Evolutionary conservation across 2,329 filamentous ascomycete genomes (phyloP).

Genomic region (Emergomyces africanus): DNA sequence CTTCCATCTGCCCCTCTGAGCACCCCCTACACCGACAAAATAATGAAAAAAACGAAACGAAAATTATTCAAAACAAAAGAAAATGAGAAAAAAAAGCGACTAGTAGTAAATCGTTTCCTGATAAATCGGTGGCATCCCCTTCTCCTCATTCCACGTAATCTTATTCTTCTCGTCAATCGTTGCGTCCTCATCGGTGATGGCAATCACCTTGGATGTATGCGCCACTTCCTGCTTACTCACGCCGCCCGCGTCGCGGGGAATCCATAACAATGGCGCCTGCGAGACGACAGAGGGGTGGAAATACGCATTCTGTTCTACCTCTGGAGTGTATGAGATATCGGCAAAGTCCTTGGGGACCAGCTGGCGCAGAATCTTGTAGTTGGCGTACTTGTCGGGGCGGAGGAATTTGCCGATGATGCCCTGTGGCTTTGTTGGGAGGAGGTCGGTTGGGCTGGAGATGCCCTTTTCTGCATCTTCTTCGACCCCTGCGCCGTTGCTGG

Average conservation of each 20-base stretch:
- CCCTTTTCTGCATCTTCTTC: constrained; percentile 21
- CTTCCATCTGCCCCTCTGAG: background rate
- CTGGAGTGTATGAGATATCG: constrained; percentile 47
- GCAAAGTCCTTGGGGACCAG: constrained; percentile 50
- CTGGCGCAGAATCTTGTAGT: constrained; percentile 57
- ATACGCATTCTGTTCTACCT: constrained; percentile 56
- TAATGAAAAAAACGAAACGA: background rate
- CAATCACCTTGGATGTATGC: constrained; percentile 57
- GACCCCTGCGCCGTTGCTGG: constrained; percentile 6
- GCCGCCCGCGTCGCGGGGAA: constrained; percentile 61
- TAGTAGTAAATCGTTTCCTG: constrained; percentile 44
- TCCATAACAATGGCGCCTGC: constrained; percentile 62
- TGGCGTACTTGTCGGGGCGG: constrained; percentile 62
- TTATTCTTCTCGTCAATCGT: constrained; percentile 58
- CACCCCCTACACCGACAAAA: background rate
- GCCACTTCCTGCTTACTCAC: constrained; percentile 65
- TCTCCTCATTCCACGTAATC: constrained; percentile 45
- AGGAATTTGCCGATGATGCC: constrained; percentile 45
- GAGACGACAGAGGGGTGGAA: constrained; percentile 57
- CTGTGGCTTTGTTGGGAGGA: constrained; percentile 18
- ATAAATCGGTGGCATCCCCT: constrained; percentile 46
- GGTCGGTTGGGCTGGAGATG: constrained; percentile 10
- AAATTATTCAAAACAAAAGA: background rate
- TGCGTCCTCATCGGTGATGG: constrained; percentile 70
- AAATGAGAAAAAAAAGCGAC: background rate